Evolutionary conservation across 495 filamentous ascomycete genomes (phyloP).

Genomic region (Penicillium goetzii): DNA sequence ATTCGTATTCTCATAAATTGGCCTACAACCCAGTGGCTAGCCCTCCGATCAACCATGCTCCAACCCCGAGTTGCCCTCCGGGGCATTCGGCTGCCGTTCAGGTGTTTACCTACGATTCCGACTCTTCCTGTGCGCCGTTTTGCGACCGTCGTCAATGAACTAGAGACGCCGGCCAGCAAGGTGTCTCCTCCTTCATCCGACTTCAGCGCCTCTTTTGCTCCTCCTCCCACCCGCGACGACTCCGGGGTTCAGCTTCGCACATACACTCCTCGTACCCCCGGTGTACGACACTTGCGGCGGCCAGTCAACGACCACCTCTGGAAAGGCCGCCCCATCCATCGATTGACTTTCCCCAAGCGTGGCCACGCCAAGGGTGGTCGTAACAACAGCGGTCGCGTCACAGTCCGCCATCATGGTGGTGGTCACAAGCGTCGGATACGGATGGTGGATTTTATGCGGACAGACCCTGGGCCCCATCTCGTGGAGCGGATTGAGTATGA

Average conservation of each 20-base stretch:
- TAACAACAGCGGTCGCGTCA: conserved; percentile 83
- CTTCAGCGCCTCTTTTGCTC: conserved; percentile 46
- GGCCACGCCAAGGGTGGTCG: conserved; percentile 90
- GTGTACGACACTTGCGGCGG: conserved; percentile 85
- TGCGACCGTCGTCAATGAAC: conserved; percentile 54
- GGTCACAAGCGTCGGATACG: conserved; percentile 89
- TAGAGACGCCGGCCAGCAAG: conserved; percentile 38
- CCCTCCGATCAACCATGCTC: conserved; percentile 53
- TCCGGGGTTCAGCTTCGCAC: conserved; percentile 61
- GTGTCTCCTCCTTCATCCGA: conserved; percentile 38
- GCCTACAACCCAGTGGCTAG: conserved; percentile 5
- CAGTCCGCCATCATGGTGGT: conserved; percentile 87
- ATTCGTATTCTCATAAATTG: conserved; percentile 5
- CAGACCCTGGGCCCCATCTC: conserved; percentile 72
- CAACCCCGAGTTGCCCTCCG: conserved; percentile 65
- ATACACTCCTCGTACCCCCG: conserved; percentile 94
- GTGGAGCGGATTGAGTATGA: conserved; percentile 97
- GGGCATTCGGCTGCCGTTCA: conserved; percentile 53
- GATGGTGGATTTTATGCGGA: conserved; percentile 82
- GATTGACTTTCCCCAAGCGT: conserved; percentile 86
- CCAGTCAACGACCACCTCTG: conserved; percentile 96
- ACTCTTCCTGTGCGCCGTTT: conserved; percentile 52
- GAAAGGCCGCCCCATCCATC: conserved; percentile 83
- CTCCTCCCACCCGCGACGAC: conserved; percentile 47
- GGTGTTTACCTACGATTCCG: conserved; percentile 40